A percentile compares a stretch with the other conserved stretches of the same genome.
phyloP scores from a whole-genome alignment of 768 basidiomycete species.

The Pleurotus giganteus region DNA sequence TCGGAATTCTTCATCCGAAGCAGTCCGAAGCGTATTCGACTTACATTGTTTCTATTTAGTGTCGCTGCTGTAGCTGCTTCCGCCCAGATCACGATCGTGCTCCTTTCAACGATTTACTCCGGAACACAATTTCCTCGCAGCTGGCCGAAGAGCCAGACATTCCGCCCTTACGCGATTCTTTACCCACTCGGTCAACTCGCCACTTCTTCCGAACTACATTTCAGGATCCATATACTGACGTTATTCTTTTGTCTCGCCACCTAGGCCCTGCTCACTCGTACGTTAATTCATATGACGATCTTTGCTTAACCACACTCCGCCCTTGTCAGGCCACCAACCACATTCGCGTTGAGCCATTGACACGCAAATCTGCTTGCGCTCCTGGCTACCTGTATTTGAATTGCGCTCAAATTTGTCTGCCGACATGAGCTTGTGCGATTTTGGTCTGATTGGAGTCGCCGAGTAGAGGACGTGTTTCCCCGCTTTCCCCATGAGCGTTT shows the following conservation, averaged over 20 bases:
- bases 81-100: conserved; percentile 7
- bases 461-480: neutral
- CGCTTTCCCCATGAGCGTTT: neutral
- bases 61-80: neutral
- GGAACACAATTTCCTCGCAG: conserved; percentile 7
- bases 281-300: neutral
- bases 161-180: neutral
- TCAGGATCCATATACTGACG: neutral
- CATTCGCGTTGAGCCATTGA: no score
- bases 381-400: no score
- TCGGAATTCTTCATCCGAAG: neutral
- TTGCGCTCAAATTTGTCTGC: no score
- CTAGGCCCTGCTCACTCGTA: neutral
- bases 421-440: neutral
- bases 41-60: neutral
- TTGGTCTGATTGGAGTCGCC: neutral
- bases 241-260: neutral
- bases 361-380: no score
- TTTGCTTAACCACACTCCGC: neutral
- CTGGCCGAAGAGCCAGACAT: neutral
- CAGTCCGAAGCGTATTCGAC: neutral
- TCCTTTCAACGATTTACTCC: neutral
- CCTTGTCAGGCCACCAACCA: no score
- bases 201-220: neutral
- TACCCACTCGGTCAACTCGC: neutral